Base-by-base conservation (phyloP, 441 rosid species). In the Aquilaria agallochum region DNA sequence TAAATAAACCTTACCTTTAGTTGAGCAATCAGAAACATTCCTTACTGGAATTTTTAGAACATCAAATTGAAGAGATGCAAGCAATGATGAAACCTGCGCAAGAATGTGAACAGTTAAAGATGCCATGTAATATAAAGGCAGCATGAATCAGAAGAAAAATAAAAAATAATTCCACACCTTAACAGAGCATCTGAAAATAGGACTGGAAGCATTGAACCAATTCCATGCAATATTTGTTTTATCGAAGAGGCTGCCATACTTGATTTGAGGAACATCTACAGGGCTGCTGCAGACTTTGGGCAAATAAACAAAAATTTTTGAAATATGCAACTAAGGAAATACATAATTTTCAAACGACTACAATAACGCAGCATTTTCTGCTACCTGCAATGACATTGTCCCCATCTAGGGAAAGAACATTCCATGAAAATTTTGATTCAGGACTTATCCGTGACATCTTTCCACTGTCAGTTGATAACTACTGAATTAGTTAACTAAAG, bases 251-350 rank as follows among this genome's bases (percentile, higher is more conserved):
- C 59, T 76, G 40, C 96, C 97, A 54, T 87, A 89, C 75, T 76
- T 85, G 67, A 94, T 78, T 63, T 77, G 72, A 59, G 97, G 96
- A 76, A 88, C 66, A 76, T 75, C 85, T 54, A 82, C 70, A 42
- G 90, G 97, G 75, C 96, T 94, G 88, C 99, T 91, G 60, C 78
- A 86, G 59, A 87, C 97, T 94, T 70, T 70, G 60, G 27, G 42
- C 5, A 27, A 52, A 56, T 56, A 58, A 50, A 56, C n/a, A 59
- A 65, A 58, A 8, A 64, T 51, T 9, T 51, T 50, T 48, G 13
- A 50, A 47, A n/a, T 69, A 36, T 36, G 42, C 3, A 36, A 36
- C 7, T 5, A 36, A 36, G 42, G 42, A 36, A 36, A 36, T 36
- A 8, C 42, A 36, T 58, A 57, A 53, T 50, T 54, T 30, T 54